phyloP scores from a whole-genome alignment of 1,284 basidiomycete genomes.

The Coniferiporia sulphurascens region DNA sequence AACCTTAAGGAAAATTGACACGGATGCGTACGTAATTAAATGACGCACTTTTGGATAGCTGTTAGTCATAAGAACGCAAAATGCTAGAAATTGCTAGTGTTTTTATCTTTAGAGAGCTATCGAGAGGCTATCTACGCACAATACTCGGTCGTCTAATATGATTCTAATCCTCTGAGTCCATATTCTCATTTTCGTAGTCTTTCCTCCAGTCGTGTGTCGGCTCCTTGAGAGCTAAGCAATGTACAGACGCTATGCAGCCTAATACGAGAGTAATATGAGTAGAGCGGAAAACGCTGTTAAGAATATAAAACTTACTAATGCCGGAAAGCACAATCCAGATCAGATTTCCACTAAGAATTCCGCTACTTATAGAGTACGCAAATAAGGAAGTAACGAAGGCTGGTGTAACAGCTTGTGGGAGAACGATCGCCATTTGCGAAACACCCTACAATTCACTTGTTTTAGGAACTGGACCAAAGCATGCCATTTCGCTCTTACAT shows the following conservation, averaged over 20 bases:
- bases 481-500: conserved; percentile 10
- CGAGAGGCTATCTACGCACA: too few relatives aligned
- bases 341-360: conserved; percentile 10
- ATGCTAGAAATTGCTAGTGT: too few relatives aligned
- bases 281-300: not conserved
- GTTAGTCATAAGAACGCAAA: too few relatives aligned
- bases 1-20: too few relatives aligned
- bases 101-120: too few relatives aligned
- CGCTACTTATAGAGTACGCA: conserved; percentile 20
- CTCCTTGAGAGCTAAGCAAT: conserved; percentile 21
- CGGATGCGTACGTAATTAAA: too few relatives aligned
- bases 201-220: conserved; percentile 21
- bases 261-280: not conserved
- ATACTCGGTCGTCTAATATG: not conserved
- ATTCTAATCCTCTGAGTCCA: not conserved
- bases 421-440: conserved; percentile 21
- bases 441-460: conserved; percentile 7
- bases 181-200: not conserved
- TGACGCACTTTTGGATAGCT: too few relatives aligned
- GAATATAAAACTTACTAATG: conserved; percentile 2
- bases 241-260: conserved; percentile 18
- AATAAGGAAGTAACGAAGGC: conserved; percentile 22
- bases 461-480: not conserved
- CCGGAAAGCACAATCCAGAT: conserved; percentile 10
- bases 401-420: conserved; percentile 21